Evolutionary conservation across 441 rosid genomes (phyloP).

Genomic region (Flueggea neowawraea): DNA sequence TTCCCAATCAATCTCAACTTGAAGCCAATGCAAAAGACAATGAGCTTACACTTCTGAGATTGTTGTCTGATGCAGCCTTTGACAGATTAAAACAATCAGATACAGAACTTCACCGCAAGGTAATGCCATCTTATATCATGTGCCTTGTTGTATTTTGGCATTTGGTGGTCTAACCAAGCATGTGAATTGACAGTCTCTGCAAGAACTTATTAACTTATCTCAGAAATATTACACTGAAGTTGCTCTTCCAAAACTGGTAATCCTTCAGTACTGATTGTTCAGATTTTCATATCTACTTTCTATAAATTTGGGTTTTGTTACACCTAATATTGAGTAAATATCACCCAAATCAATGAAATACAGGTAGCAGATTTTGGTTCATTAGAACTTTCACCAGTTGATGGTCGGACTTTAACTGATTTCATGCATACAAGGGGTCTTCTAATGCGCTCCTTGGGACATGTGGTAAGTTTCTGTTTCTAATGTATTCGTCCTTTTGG

Average conservation of each 20-base stretch:
- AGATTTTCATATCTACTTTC: slow-evolving; percentile 1
- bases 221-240: slow-evolving; percentile 49
- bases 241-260: slow-evolving; percentile 75
- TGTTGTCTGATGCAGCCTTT: slow-evolving; percentile 51
- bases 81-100: slow-evolving; percentile 38
- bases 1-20: slow-evolving; percentile 43
- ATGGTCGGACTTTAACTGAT: slow-evolving; percentile 66
- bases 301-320: too few species aligned
- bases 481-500: slow-evolving; percentile 55
- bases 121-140: slow-evolving; percentile 13
- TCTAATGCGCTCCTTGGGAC: slow-evolving; percentile 56
- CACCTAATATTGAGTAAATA: too few species aligned
- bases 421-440: slow-evolving; percentile 78
- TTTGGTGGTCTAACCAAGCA: slow-evolving; percentile 23
- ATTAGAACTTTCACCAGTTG: slow-evolving; percentile 68
- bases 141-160: slow-evolving; percentile 6
- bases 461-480: slow-evolving; percentile 36
- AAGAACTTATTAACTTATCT: slow-evolving; percentile 51
- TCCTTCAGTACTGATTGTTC: slow-evolving; percentile 10
- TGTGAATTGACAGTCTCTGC: slow-evolving; percentile 42
- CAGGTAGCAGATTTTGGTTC: slow-evolving; percentile 80
- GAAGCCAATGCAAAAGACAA: slow-evolving; percentile 19
- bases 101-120: slow-evolving; percentile 67
- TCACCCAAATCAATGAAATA: slow-evolving; percentile 3
- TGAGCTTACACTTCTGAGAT: slow-evolving; percentile 39